Evolutionary conservation across 2,329 filamentous ascomycete genomes (phyloP).

Genomic region (Fusarium chuoi): DNA sequence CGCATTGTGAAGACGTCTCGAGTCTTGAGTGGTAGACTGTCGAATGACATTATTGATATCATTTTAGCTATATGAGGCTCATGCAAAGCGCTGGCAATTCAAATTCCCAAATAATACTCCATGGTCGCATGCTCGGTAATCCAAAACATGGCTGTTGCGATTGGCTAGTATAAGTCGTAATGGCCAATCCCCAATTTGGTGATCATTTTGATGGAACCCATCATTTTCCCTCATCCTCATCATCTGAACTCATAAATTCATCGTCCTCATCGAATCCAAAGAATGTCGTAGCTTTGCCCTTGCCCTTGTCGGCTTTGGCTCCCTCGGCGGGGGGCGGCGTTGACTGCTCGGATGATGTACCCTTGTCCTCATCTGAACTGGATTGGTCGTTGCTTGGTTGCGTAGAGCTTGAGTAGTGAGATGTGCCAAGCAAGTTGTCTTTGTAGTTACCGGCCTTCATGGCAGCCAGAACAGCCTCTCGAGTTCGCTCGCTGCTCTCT

Average conservation of each 20-base stretch:
- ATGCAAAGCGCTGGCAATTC: conserved; percentile 27
- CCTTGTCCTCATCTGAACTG: conserved; percentile 52
- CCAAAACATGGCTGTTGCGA: conserved; percentile 32
- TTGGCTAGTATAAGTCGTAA: conserved; percentile 24
- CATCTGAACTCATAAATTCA: conserved; percentile 77
- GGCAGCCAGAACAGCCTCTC: conserved; percentile 77
- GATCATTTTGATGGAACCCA: neutral
- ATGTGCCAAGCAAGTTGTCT: conserved; percentile 67
- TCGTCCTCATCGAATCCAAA: conserved; percentile 85
- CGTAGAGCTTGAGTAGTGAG: conserved; percentile 58
- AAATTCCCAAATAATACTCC: conserved; percentile 21
- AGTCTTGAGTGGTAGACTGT: conserved; percentile 16
- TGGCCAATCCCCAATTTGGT: neutral
- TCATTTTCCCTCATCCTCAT: conserved; percentile 55
- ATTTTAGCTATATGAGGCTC: conserved; percentile 28
- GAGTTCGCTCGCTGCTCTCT: conserved; percentile 84
- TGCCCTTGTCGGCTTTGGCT: conserved; percentile 51
- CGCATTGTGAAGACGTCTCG: conserved; percentile 22
- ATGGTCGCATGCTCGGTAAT: conserved; percentile 41
- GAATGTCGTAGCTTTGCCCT: conserved; percentile 62
- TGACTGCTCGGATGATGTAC: conserved; percentile 58
- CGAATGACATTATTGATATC: conserved; percentile 29
- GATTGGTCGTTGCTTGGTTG: conserved; percentile 43
- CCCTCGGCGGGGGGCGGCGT: conserved; percentile 60
- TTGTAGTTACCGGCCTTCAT: conserved; percentile 73